Evolutionary conservation across 2,329 filamentous ascomycete genomes (phyloP), one percentile per base, ranked within the genome.

Genomic region (Piedraia hortae): DNA sequence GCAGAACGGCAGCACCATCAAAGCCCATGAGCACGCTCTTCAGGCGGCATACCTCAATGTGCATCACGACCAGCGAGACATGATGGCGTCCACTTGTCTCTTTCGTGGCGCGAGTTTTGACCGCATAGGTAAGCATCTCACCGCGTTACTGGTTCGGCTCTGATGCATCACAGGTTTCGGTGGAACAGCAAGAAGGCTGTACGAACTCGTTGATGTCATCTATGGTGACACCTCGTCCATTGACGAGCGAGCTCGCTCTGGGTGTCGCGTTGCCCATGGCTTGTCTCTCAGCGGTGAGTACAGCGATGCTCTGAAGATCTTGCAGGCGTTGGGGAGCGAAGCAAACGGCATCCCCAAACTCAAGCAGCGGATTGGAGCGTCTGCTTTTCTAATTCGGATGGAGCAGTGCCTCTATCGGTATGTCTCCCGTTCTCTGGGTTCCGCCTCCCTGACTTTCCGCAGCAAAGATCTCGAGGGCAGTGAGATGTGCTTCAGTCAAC

Each of bases 31-130:
- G 40, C 62, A 68, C 32, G 59, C 90, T 28, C 59, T 72, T n/a
- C 70, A 78, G 37, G 72, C 74, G 31, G 75, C 73, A 1, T 73
- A 85, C 34, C 50, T 90, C 13, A 70, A 78, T 28, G 55, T 80
- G n/a, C 66, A 68, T 25, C 70, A 70, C 33, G 66, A 73, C 31
- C 58, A 85, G 37, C 61, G 60, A 34, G 62, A 54, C 34, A 67
- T 73, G 43, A 62, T 75, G 32, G 74, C 74, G 1, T 59, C 68
- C 1, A 67, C 80, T 31, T 56, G 78, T 27, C 55, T 77, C 3
- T 54, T 90, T 18, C 58, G 62, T 21, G 66, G 71, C 14, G 58
- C 73, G 0, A 42, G 85, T 1, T 89, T 73, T 56, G 65, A 68
- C 22, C 59, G 80, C 16, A 55, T 89, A 14, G 82, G 75, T 38